Conservation (phyloP, 2,329 filamentous ascomycete genomes). For the Ustilaginoidea virens region DNA sequence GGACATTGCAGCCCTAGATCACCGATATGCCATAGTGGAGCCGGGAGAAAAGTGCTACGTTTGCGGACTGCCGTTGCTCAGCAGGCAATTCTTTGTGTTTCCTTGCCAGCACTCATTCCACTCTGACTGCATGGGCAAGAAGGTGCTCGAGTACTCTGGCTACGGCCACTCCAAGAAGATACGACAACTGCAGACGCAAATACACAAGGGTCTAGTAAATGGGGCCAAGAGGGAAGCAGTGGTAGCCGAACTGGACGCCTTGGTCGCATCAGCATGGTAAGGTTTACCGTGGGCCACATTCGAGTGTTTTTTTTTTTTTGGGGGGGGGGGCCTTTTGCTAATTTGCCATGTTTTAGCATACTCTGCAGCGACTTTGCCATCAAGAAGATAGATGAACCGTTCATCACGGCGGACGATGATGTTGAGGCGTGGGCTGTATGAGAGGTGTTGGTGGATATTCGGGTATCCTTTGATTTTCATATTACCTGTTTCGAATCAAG, state of each 20-base stretch:
- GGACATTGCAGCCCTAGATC: conserved; percentile 74
- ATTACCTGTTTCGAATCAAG: too few species aligned
- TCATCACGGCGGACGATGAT: conserved; percentile 60
- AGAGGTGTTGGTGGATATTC: too few species aligned
- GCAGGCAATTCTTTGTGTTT: conserved; percentile 93
- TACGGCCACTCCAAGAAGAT: conserved; percentile 65
- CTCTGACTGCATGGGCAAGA: conserved; percentile 78
- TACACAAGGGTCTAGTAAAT: conserved; percentile 58
- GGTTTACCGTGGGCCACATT: too few species aligned
- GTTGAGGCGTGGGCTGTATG: conserved; percentile 64
- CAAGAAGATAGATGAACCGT: conserved; percentile 85
- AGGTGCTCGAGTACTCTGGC: conserved; percentile 70
- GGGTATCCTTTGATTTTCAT: too few species aligned
- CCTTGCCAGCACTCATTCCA: conserved; percentile 98
- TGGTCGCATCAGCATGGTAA: conserved; percentile 82
- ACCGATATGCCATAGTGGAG: conserved; percentile 89
- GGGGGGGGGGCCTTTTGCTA: neutral
- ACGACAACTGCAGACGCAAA: conserved; percentile 68
- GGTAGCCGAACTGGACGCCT: conserved; percentile 76
- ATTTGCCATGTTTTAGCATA: conserved; percentile 40
- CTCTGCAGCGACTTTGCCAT: conserved; percentile 92
- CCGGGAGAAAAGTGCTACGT: conserved; percentile 89
- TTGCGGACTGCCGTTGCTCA: conserved; percentile 72
- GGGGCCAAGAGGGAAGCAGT: conserved; percentile 65
- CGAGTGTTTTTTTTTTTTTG: neutral